Evolutionary conservation across 805 yeast genomes (phyloP), one percentile per base, ranked within the genome.

Genomic region (Suhomyces pyralidae): DNA sequence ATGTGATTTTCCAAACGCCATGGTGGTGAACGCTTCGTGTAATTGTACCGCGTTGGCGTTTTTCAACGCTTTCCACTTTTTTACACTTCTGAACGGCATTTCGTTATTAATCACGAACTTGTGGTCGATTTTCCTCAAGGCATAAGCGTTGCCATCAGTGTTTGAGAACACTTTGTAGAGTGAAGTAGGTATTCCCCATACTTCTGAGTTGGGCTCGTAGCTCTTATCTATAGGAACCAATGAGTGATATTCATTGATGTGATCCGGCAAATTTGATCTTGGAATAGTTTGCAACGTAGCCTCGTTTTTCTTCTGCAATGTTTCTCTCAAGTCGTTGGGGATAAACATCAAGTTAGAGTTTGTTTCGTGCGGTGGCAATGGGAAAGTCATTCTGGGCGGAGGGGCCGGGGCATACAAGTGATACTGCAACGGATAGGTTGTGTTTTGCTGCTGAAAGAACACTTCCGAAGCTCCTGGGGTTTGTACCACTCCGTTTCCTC

Each of bases 321-420:
- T 71, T 63, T 88, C 91, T 60, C 97, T 79, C 46, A 93, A 62
- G 47, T 86, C 79, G 59, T 81, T 81, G 8, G 91, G 83, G 9
- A 93, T 80, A 64, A 92, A 92, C 62, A 94, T 76, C 52, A 79
- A 80, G 51, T 81, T 81, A 2, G 85, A 81, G 30, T 82, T 83
- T 43, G 90, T 80, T 69, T 91, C 92, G 64, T 91, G 84, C 1
- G 89, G 82, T 47, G 80, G 78, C 55, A 88, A 71, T 12, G 85
- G 83, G 8, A 81, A 68, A 40, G 78, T 76, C 46, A 85, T 67
- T 62, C 86, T 84, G 7, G 91, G 92, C 2, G 92, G 90, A 8
- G 97, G 93, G 28, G 83, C 80, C 2, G 97, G 97, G 0, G 97
- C 94, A 69, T 93, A 92, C 40, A 90, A 70, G 69, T 92, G 97